Base-by-base conservation (phyloP, 75 land plant species). In the Sequoiadendron giganteum region DNA sequence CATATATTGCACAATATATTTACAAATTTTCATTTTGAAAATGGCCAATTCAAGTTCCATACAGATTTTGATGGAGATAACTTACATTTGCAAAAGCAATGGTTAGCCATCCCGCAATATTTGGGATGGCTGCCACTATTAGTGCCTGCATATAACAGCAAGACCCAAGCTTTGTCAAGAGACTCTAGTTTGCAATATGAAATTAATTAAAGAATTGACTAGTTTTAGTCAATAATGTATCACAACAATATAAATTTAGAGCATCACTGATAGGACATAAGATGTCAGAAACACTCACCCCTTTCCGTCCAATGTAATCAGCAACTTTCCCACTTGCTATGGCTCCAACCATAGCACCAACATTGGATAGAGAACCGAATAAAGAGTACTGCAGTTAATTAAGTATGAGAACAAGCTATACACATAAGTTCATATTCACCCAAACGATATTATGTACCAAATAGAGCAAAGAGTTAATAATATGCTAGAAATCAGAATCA, bases 261-360 rank as follows among this genome's bases (percentile, higher is more conserved):
- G 86, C 10, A 42, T 85, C 19, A 49, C 32, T 75, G 16, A 75
- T 75, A 75, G 3, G 16, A 32, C 38, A 75, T 30, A 32, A 75
- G 84, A 82, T 42, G n/a, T 42, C 48, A 85, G 45, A 80, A 83
- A 88, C 19, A 88, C 47, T 84, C 40, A 97, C 99, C 93, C 95
- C 95, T 93, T 95, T 95, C 5, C 99, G 93, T 14, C 99, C 99
- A 88, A 97, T 89, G 85, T 92, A 91, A 78, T 97, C 99, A 3
- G 98, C 93, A 83, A 97, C 91, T 86, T 95, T 95, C 18, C 99
- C 99, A 87, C 98, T 96, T 30, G 92, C 86, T 70, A 97, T 96
- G 2, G 99, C 99, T 10, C 99, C 99, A 86, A 96, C 92, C 99
- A 97, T 97, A 34, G 96, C 98, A 7, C 99, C 99, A 15, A 96